These are phyloP conservation scores for Tolypocladium amazonense DNA, from an alignment of 2,329 filamentous ascomycete species.

Conservation along the genomic window DNA sequence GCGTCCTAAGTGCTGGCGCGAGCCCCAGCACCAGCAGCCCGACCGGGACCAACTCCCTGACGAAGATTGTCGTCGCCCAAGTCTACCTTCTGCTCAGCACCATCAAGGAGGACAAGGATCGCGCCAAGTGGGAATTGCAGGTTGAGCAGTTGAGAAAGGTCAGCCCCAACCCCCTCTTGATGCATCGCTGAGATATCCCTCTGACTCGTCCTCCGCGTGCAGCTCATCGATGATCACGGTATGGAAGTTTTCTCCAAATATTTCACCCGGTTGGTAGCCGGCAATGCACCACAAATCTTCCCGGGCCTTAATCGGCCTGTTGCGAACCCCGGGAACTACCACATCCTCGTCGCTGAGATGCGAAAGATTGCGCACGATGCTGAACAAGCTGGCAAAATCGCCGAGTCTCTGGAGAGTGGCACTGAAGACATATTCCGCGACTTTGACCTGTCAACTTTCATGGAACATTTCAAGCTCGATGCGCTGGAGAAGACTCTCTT, in stretches of 20 bases:
- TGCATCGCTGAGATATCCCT: background rate
- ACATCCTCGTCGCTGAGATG: conserved; percentile 73
- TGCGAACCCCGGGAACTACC: conserved; percentile 72
- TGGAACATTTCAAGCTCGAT: conserved; percentile 93
- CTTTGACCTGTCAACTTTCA: conserved; percentile 90
- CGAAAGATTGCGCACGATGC: conserved; percentile 72
- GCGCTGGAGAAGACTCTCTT: conserved; percentile 79
- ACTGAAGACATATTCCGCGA: conserved; percentile 92
- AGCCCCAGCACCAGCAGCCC: conserved; percentile 53
- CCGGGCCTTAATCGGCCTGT: conserved; percentile 63
- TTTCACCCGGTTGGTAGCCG: conserved; percentile 82
- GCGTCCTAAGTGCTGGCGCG: conserved; percentile 47
- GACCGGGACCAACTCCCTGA: conserved; percentile 57
- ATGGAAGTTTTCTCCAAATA: conserved; percentile 99
- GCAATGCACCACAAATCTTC: conserved; percentile 88
- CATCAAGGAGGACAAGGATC: conserved; percentile 86
- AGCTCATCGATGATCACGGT: conserved; percentile 95
- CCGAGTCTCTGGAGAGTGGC: conserved; percentile 81
- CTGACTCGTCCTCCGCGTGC: conserved; percentile 9
- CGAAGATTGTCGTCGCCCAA: conserved; percentile 91
- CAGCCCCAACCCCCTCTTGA: conserved; percentile 19
- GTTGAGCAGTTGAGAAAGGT: conserved; percentile 89
- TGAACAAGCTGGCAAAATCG: conserved; percentile 80
- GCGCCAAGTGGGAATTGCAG: conserved; percentile 85
- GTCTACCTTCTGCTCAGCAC: conserved; percentile 89